These are phyloP conservation scores for Russula sp. DNA, from an alignment of 768 basidiomycete species.

Conservation along the genomic window DNA sequence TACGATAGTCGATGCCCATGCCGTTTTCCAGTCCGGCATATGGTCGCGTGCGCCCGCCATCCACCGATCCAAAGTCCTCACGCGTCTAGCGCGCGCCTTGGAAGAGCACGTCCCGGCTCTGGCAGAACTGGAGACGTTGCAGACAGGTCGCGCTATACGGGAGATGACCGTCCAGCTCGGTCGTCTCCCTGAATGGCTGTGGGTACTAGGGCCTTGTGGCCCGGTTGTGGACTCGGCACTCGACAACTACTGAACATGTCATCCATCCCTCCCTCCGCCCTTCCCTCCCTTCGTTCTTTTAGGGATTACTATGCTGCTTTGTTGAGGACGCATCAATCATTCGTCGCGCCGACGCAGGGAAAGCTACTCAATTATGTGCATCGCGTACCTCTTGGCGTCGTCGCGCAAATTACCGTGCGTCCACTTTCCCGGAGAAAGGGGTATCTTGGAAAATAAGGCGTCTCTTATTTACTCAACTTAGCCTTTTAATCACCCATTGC, in stretches of 20 bases:
- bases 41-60: slow-evolving; percentile 66
- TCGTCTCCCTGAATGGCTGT: slow-evolving; percentile 86
- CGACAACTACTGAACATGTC: neutral
- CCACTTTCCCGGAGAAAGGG: too few species aligned
- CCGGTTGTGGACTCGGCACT: too few species aligned
- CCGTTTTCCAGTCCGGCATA: slow-evolving; percentile 58
- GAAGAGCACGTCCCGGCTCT: slow-evolving; percentile 56
- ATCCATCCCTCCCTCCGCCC: neutral
- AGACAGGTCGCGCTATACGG: slow-evolving; percentile 77
- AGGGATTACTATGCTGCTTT: slow-evolving; percentile 79
- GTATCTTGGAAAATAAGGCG: neutral
- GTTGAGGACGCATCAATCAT: slow-evolving; percentile 63
- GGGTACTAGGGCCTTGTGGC: slow-evolving; percentile 35
- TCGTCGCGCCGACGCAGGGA: slow-evolving; percentile 77
- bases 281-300: neutral
- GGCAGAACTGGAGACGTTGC: slow-evolving; percentile 64
- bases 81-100: slow-evolving; percentile 59
- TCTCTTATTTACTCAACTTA: slow-evolving; percentile 33
- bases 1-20: slow-evolving; percentile 55
- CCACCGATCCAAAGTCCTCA: slow-evolving; percentile 61
- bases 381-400: slow-evolving; percentile 81
- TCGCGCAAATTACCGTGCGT: slow-evolving; percentile 79
- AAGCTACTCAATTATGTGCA: slow-evolving; percentile 75
- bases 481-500: slow-evolving; percentile 89
- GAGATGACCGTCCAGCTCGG: slow-evolving; percentile 81